phyloP scores from a whole-genome alignment of 1,139 yeast genomes.

The Komagataea norvegica region DNA sequence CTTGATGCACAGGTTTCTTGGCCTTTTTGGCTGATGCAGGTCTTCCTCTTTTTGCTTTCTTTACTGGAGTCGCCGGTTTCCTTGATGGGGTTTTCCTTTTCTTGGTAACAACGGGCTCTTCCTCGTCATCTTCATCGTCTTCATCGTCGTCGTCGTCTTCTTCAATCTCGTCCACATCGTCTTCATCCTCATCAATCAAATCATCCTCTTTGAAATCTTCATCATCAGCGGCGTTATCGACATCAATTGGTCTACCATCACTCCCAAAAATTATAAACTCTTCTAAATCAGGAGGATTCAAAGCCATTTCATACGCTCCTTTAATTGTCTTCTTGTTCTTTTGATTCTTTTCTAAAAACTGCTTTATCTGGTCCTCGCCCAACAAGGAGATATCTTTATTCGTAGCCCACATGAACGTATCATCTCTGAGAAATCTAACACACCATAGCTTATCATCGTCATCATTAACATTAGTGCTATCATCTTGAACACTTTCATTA shows the following conservation, averaged over 20 bases:
- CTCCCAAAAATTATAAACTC: slow-evolving; percentile 28
- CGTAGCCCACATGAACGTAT: slow-evolving; percentile 60
- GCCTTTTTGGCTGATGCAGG: slow-evolving; percentile 3
- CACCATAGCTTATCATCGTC: slow-evolving; percentile 28
- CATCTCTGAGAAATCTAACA: slow-evolving; percentile 61
- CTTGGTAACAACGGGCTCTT: slow-evolving; percentile 10
- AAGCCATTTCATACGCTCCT: slow-evolving; percentile 28
- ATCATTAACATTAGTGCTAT: slow-evolving; percentile 13
- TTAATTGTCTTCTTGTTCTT: slow-evolving; percentile 27
- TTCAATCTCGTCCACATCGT: slow-evolving; percentile 25
- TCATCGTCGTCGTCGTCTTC: slow-evolving; percentile 16
- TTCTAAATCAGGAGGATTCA: slow-evolving; percentile 26
- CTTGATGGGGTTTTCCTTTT: slow-evolving; percentile 17
- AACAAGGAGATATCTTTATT: slow-evolving; percentile 38
- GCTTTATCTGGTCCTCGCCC: slow-evolving; percentile 28
- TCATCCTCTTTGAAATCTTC: slow-evolving; percentile 22
- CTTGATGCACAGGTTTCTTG: slow-evolving; percentile 7
- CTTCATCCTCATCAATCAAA: slow-evolving; percentile 22
- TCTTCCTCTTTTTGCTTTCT: slow-evolving; percentile 1
- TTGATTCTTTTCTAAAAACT: slow-evolving; percentile 26
- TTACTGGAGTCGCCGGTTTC: slow-evolving; percentile 1
- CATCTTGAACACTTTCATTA: too few relatives aligned
- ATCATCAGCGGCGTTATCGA: slow-evolving; percentile 24
- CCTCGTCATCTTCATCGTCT: slow-evolving; percentile 19
- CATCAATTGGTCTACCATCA: slow-evolving; percentile 26